A percentile compares a stretch with the other conserved stretches of the same genome.
Conservation (phyloP, 495 filamentous ascomycete species). For the Neurospora tetraspora region DNA sequence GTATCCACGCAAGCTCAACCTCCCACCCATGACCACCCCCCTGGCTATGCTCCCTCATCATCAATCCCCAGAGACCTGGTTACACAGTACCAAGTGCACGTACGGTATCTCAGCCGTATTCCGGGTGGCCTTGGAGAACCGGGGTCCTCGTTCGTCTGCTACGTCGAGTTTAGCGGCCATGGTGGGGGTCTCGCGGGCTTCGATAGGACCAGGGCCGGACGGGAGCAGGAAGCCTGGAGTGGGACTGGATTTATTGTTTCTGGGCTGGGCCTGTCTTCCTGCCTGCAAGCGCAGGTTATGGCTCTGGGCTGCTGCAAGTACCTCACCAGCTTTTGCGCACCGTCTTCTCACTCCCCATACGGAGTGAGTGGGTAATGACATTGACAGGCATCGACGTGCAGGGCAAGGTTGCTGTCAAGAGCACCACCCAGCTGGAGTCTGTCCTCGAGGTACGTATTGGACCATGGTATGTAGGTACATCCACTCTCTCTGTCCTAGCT, state of each 20-base stretch:
- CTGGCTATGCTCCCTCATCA: background rate
- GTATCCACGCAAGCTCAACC: background rate
- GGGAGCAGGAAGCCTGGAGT: background rate
- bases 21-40: background rate
- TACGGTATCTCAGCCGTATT: background rate
- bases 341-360: background rate
- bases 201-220: background rate
- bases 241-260: background rate
- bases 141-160: background rate
- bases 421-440: background rate
- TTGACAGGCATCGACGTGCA: background rate
- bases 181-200: background rate
- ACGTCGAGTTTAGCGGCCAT: background rate
- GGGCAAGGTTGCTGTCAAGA: background rate
- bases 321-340: background rate
- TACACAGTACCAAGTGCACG: background rate
- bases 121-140: background rate
- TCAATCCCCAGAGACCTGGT: background rate
- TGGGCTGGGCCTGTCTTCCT: background rate
- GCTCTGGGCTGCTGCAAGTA: background rate
- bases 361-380: background rate
- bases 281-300: background rate
- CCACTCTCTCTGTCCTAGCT: constrained; percentile 2
- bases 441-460: constrained; percentile 2
- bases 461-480: background rate